Conservation (phyloP, 495 filamentous ascomycete species). For the Aspergillus mulundensis region DNA sequence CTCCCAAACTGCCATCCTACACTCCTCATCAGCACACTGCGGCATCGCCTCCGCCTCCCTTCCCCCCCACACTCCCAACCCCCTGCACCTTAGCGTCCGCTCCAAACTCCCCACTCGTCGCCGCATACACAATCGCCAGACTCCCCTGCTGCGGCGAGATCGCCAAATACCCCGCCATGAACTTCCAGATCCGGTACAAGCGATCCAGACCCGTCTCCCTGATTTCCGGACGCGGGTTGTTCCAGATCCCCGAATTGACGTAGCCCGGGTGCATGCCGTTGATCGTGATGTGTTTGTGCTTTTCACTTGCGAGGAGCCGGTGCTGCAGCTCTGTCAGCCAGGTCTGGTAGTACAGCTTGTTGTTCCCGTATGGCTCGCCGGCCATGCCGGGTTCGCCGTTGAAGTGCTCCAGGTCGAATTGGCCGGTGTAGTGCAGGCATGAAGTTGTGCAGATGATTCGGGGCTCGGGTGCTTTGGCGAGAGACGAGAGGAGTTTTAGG, state of each 20-base stretch:
- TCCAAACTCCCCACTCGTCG: constrained; percentile 9
- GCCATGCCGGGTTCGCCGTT: background rate
- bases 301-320: constrained; percentile 2
- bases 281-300: constrained; percentile 23
- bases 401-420: constrained; percentile 14
- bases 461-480: constrained; percentile 16
- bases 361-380: constrained; percentile 18
- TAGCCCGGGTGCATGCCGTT: constrained; percentile 27
- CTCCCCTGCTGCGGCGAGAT: constrained; percentile 23
- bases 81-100: background rate
- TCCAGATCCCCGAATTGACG: constrained; percentile 20
- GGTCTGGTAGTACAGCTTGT: constrained; percentile 25
- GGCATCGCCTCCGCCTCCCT: constrained; percentile 16
- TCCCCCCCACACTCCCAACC: constrained; percentile 15
- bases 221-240: constrained; percentile 4
- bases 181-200: background rate
- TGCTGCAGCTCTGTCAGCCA: constrained; percentile 23
- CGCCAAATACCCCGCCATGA: constrained; percentile 8
- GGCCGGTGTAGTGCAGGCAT: constrained; percentile 17
- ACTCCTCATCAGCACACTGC: constrained; percentile 10
- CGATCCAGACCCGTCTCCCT: background rate
- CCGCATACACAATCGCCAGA: constrained; percentile 21
- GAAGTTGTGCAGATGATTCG: constrained; percentile 28
- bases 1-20: constrained; percentile 17
- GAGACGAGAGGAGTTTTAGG: constrained; percentile 19